Evolutionary conservation across 208 protist species (phyloP).

Genomic region (Crithidia mellificae): DNA sequence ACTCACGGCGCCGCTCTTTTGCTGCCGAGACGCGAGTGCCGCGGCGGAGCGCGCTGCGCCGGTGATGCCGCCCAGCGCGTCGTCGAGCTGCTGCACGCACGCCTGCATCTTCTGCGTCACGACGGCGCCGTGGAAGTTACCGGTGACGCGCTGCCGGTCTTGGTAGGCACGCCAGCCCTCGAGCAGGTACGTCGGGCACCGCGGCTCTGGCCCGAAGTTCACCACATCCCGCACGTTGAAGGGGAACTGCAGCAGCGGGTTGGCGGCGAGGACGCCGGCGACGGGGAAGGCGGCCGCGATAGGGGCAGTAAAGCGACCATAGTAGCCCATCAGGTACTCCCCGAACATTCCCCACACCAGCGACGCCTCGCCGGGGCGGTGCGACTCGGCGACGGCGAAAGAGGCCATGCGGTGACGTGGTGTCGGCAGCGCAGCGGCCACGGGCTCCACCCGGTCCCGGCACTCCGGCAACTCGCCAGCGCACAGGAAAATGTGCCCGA

Average conservation of each 20-base stretch:
- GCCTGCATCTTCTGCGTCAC: slow-evolving; percentile 15
- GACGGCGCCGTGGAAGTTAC: neutral
- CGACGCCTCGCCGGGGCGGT: slow-evolving; percentile 14
- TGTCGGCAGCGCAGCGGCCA: neutral
- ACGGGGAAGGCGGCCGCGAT: slow-evolving; percentile 43
- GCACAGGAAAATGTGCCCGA: slow-evolving; percentile 20
- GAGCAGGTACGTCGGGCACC: slow-evolving; percentile 21
- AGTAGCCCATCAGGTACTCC: slow-evolving; percentile 80
- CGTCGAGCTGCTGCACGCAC: slow-evolving; percentile 22
- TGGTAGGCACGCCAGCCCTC: slow-evolving; percentile 32
- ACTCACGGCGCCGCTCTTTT: neutral
- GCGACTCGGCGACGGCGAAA: slow-evolving; percentile 29
- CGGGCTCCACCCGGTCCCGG: neutral
- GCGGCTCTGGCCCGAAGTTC: slow-evolving; percentile 37
- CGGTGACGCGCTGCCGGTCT: slow-evolving; percentile 26
- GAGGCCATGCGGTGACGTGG: slow-evolving; percentile 22
- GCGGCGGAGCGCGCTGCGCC: neutral
- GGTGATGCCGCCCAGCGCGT: slow-evolving; percentile 10
- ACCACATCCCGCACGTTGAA: slow-evolving; percentile 25
- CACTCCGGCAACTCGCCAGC: slow-evolving; percentile 20
- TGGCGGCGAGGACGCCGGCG: slow-evolving; percentile 17
- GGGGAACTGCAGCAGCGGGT: slow-evolving; percentile 34
- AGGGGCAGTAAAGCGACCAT: slow-evolving; percentile 36
- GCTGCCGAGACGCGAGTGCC: neutral
- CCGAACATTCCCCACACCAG: slow-evolving; percentile 82